Evolutionary conservation across 768 basidiomycete species (phyloP).

Genomic region (Lactifluus echinatus): DNA sequence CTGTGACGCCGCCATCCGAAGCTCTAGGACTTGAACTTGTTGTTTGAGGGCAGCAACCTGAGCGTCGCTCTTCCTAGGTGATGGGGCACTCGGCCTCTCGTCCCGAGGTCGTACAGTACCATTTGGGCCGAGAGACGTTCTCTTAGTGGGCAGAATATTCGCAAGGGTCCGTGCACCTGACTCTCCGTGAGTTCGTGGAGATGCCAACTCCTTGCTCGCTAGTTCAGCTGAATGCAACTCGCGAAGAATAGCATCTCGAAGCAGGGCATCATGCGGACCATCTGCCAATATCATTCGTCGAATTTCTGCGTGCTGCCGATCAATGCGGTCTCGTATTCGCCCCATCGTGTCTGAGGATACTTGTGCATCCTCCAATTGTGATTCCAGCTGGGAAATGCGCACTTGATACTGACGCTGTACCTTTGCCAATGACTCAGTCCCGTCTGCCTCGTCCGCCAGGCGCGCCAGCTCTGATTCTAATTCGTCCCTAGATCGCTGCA

Average conservation of each 20-base stretch:
- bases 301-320: conserved; percentile 64
- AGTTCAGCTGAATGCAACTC: conserved; percentile 58
- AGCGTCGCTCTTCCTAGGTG: conserved; percentile 36
- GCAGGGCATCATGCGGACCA: conserved; percentile 48
- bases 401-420: conserved; percentile 56
- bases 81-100: conserved; percentile 31
- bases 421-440: conserved; percentile 45
- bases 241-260: conserved; percentile 52
- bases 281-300: conserved; percentile 53
- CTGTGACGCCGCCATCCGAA: conserved; percentile 60
- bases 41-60: conserved; percentile 46
- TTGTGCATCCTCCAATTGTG: conserved; percentile 50
- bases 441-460: conserved; percentile 53
- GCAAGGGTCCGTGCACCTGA: conserved; percentile 32
- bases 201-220: conserved; percentile 43
- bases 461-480: conserved; percentile 60
- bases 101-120: conserved; percentile 31
- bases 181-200: conserved; percentile 26
- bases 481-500: conserved; percentile 54
- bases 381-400: conserved; percentile 54
- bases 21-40: conserved; percentile 58
- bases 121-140: conserved; percentile 25
- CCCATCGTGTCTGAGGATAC: conserved; percentile 39
- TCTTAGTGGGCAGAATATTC: conserved; percentile 43
- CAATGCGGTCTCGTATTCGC: conserved; percentile 52